These are phyloP conservation scores for Fusarium praegraminearum DNA, from an alignment of 2,329 filamentous ascomycete genomes.

Conservation along the genomic window DNA sequence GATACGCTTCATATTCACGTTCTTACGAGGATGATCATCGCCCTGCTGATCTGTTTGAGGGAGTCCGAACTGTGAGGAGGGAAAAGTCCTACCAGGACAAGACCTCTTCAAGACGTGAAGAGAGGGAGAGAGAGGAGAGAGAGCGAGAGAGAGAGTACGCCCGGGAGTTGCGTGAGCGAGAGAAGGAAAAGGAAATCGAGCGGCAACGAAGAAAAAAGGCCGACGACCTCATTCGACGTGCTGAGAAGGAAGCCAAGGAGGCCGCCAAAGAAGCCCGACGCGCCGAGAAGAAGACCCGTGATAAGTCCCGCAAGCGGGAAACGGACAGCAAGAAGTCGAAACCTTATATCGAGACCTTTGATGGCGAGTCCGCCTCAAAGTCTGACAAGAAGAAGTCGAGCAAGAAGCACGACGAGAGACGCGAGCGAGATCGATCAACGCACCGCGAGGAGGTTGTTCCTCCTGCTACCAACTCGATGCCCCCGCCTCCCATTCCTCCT, in stretches of 20 bases:
- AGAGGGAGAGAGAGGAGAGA: conserved; percentile 53
- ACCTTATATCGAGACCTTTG: conserved; percentile 53
- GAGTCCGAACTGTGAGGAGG: conserved; percentile 57
- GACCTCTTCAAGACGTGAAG: conserved; percentile 58
- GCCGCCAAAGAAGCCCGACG: conserved; percentile 51
- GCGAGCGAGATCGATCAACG: conserved; percentile 53
- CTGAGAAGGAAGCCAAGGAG: conserved; percentile 49
- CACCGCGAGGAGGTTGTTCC: conserved; percentile 49
- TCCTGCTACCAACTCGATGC: conserved; percentile 36
- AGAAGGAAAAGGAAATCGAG: conserved; percentile 47
- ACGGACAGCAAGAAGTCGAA: conserved; percentile 55
- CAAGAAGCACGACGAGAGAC: conserved; percentile 56
- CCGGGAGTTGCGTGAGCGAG: conserved; percentile 37
- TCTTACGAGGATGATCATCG: conserved; percentile 62
- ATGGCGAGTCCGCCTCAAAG: conserved; percentile 44
- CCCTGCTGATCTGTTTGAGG: conserved; percentile 60
- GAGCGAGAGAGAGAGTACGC: conserved; percentile 44
- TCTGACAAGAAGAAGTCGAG: conserved; percentile 56
- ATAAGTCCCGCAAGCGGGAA: conserved; percentile 56
- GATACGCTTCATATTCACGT: conserved; percentile 52
- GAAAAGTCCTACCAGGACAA: conserved; percentile 62
- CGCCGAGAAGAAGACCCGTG: conserved; percentile 54
- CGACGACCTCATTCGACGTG: conserved; percentile 41
- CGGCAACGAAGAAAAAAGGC: conserved; percentile 23
- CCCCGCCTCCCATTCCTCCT: conserved; percentile 42